phyloP scores from a whole-genome alignment of 257 asterid genomes.

The Parsonsia alboflavescens region DNA sequence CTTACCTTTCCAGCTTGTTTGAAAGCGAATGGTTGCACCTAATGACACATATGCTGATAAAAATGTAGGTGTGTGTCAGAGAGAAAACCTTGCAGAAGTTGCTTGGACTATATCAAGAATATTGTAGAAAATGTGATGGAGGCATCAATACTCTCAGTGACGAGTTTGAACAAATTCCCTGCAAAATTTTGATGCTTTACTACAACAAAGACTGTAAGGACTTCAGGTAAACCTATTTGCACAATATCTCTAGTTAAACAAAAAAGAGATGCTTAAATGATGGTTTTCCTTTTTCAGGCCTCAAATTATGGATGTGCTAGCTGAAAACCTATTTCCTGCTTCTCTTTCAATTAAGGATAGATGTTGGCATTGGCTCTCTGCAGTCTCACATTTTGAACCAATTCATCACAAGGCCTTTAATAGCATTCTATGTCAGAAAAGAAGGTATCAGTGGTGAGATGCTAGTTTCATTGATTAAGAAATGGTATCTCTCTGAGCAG shows the following conservation, averaged over 20 bases:
- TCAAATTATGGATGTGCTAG: slow-evolving; percentile 66
- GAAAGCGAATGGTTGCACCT: neutral
- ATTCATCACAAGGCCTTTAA: slow-evolving; percentile 65
- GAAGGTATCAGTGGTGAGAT: slow-evolving; percentile 47
- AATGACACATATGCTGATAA: slow-evolving; percentile 15
- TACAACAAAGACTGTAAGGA: slow-evolving; percentile 75
- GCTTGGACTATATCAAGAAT: slow-evolving; percentile 71
- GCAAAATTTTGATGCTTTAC: slow-evolving; percentile 79
- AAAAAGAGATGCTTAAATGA: neutral
- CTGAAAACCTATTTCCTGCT: slow-evolving; percentile 63
- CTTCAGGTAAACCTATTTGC: slow-evolving; percentile 53
- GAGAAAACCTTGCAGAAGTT: slow-evolving; percentile 61
- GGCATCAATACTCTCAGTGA: slow-evolving; percentile 35
- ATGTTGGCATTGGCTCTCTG: slow-evolving; percentile 62
- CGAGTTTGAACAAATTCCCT: slow-evolving; percentile 68
- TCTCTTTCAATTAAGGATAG: slow-evolving; percentile 63
- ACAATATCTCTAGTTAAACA: slow-evolving; percentile 1
- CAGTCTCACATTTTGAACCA: slow-evolving; percentile 61
- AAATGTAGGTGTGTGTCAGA: slow-evolving; percentile 62
- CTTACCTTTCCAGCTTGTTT: neutral
- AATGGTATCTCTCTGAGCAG: slow-evolving; percentile 11
- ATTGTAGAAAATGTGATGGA: slow-evolving; percentile 56
- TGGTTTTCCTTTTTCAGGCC: slow-evolving; percentile 44
- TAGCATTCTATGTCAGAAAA: slow-evolving; percentile 62
- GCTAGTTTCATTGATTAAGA: slow-evolving; percentile 12